These are phyloP conservation scores for Penicillium pancosmium DNA, from an alignment of 495 filamentous ascomycete genomes.

Conservation along the genomic window DNA sequence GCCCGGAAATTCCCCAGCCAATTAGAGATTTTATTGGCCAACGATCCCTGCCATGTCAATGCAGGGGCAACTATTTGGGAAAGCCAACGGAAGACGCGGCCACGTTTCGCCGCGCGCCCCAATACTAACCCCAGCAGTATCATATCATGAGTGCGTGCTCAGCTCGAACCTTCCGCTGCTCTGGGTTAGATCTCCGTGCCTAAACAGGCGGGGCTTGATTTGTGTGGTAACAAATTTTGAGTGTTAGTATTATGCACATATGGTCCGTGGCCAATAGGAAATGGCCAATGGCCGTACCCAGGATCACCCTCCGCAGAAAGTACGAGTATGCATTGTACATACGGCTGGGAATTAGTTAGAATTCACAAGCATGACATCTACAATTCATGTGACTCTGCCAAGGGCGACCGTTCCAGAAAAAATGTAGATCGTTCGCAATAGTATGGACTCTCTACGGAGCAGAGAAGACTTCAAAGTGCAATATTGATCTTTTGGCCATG, in stretches of 20 bases:
- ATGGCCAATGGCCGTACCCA: slow-evolving; percentile 4
- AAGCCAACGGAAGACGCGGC: slow-evolving; percentile 22
- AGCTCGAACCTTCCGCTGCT: slow-evolving; percentile 1
- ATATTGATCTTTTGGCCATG: slow-evolving; percentile 7
- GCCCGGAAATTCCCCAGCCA: not conserved
- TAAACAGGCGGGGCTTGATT: slow-evolving; percentile 5
- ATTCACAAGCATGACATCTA: not conserved
- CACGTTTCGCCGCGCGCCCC: slow-evolving; percentile 9
- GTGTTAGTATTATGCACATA: not conserved
- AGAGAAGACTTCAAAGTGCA: not conserved
- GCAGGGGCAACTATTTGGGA: slow-evolving; percentile 27
- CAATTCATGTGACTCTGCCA: slow-evolving; percentile 11
- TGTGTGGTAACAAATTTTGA: not conserved
- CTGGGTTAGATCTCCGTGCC: slow-evolving; percentile 12
- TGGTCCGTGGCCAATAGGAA: slow-evolving; percentile 3
- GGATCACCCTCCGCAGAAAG: slow-evolving; percentile 8
- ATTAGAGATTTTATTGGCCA: not conserved
- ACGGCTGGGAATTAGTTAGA: not conserved
- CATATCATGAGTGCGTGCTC: not conserved
- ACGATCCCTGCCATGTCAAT: slow-evolving; percentile 3
- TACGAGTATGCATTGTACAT: not conserved
- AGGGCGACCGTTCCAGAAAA: slow-evolving; percentile 3
- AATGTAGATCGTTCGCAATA: slow-evolving; percentile 11
- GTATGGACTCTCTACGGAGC: not conserved
- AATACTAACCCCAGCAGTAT: not conserved